Evolutionary conservation across 2,329 filamentous ascomycete species (phyloP).

Genomic region (Aureobasidium subglaciale): DNA sequence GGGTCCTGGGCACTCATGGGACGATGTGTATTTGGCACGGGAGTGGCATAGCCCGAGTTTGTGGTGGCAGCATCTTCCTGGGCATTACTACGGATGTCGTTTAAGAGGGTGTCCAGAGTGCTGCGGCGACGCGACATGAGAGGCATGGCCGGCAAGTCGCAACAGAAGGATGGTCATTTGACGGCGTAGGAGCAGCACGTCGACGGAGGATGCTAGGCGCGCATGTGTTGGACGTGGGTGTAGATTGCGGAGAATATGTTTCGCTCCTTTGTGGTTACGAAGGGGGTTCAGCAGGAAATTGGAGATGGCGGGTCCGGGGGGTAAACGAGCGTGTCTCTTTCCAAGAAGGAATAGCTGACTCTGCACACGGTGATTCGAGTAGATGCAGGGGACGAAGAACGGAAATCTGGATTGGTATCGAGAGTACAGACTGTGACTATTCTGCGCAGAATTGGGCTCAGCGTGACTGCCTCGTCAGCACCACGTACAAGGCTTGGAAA

Average conservation of each 20-base stretch:
- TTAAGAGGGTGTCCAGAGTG: constrained; percentile 33
- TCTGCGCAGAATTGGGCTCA: not conserved
- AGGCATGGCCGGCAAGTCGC: constrained; percentile 25
- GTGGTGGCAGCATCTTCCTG: constrained; percentile 8
- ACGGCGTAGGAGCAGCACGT: not conserved
- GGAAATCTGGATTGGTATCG: not conserved
- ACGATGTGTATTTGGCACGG: not conserved
- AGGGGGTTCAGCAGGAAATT: constrained; percentile 8
- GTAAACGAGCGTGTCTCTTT: constrained; percentile 14
- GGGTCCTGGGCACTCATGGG: constrained; percentile 11
- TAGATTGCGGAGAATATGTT: not conserved
- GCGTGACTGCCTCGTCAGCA: constrained; percentile 9
- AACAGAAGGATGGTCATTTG: constrained; percentile 3
- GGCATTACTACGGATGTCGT: constrained; percentile 12
- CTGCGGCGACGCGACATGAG: constrained; percentile 34
- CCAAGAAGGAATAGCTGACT: not conserved
- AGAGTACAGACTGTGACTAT: not conserved
- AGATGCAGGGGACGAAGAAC: not conserved
- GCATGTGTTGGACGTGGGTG: constrained; percentile 3
- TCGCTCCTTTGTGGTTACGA: not conserved
- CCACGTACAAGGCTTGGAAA: constrained; percentile 4
- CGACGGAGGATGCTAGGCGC: not conserved
- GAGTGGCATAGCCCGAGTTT: constrained; percentile 11
- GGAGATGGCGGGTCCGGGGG: constrained; percentile 4
- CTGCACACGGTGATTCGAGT: not conserved